A percentile compares a stretch with the other conserved stretches of the same genome.
These are phyloP conservation scores for Gardenia jasminoides DNA, from an alignment of 257 asterid species.

Conservation along the genomic window DNA sequence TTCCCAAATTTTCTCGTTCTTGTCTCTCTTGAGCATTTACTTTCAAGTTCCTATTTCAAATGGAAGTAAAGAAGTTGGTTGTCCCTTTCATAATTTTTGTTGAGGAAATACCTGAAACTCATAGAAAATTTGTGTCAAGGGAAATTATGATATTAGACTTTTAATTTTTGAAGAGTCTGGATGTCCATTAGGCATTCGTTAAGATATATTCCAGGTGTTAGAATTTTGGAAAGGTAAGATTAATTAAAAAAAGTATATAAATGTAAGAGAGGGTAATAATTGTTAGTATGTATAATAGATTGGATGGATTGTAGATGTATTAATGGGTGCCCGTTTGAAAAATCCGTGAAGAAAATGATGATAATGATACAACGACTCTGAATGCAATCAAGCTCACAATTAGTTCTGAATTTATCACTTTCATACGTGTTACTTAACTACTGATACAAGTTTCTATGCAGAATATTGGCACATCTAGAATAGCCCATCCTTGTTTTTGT, in stretches of 20 bases:
- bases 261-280: too few relatives aligned
- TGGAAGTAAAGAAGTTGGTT: slow-evolving; percentile 24
- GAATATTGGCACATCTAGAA: neutral
- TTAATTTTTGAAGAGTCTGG: too few relatives aligned
- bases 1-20: slow-evolving; percentile 35
- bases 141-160: neutral
- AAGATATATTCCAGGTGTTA: too few relatives aligned
- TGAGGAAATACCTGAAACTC: neutral
- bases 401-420: neutral
- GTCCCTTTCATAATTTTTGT: slow-evolving; percentile 7
- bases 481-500: too few relatives aligned
- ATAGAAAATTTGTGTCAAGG: neutral
- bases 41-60: slow-evolving; percentile 10
- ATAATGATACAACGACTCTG: neutral
- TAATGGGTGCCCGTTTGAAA: too few relatives aligned
- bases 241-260: too few relatives aligned
- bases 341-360: neutral
- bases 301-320: too few relatives aligned
- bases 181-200: too few relatives aligned
- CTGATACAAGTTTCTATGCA: neutral
- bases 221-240: too few relatives aligned
- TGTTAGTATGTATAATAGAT: too few relatives aligned
- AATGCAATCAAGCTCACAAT: too few relatives aligned
- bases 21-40: slow-evolving; percentile 27
- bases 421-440: neutral